Base-by-base conservation (phyloP, 139 green algal species). In the Deuterostichococcus epilithicus region DNA sequence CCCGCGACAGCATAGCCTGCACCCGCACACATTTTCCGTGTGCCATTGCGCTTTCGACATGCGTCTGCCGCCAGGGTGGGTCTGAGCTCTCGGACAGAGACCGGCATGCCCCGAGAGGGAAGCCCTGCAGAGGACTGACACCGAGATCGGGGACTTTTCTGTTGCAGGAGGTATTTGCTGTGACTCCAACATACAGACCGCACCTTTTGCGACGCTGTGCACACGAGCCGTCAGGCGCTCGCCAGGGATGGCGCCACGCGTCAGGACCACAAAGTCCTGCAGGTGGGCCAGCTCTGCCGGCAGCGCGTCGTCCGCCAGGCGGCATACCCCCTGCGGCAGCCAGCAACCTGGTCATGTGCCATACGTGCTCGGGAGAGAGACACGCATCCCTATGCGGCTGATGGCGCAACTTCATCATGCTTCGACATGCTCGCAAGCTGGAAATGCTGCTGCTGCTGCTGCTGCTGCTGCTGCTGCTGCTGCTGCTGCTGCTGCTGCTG, bases 161-260 rank as follows among this genome's bases (percentile, higher is more conserved):
- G 32, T 52, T 52, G 20, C 23, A 38, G 18, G 30, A 8, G 63
- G 22, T 33, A 33, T 15, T 8, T 15, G 63, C n/a, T 15, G 28
- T 42, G 68, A n/a, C n/a, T n/a, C n/a, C n/a, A n/a, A n/a, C 42
- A 52, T 13, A 52, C 13, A 52, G 8, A 28, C 3, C 70, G n/a
- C 30, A 45, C 78, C 39, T n/a, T 79, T 78, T 66, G 86, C 87
- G 23, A 80, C 71, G 1, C 68, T 66, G 4, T 60, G 78, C 0
- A 95, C 58, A 5, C 74, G 73, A 1, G 88, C 92, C 10, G 45
- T 58, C 30, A 97, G 60, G 2, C 35, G 26, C 77, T 97, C 92
- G 5, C 91, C 92, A 0, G 92, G 92, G 34, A 96, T 79, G 13
- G 92, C 86, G 0, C 89, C 44, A 10, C 88, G 78, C 66, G 83